Conservation (phyloP, 2,329 filamentous ascomycete genomes). For the Gyromitra esculenta region DNA sequence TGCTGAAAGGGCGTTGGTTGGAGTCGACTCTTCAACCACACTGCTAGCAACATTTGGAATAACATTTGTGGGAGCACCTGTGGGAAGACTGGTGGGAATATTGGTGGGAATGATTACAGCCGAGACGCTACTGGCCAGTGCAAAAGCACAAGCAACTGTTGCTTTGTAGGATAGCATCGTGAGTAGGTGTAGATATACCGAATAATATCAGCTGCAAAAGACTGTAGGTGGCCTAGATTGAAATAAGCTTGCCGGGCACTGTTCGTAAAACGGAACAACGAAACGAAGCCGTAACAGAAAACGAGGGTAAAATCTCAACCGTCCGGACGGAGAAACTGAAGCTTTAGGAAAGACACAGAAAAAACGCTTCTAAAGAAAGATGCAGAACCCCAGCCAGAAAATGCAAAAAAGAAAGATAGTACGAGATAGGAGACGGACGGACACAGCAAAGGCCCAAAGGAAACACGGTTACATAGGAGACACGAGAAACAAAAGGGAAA, state of each 20-base stretch:
- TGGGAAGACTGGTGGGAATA: background rate
- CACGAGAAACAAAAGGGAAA: conserved; percentile 17
- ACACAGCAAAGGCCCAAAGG: conserved; percentile 32
- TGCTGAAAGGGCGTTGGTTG: background rate
- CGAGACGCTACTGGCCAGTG: conserved; percentile 25
- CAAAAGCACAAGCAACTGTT: conserved; percentile 34
- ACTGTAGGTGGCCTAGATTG: background rate
- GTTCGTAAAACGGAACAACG: conserved; percentile 1
- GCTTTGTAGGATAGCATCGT: conserved; percentile 30
- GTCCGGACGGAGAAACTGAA: conserved; percentile 33
- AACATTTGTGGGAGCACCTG: background rate
- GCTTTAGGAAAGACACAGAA: conserved; percentile 7
- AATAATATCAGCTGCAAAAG: conserved; percentile 1
- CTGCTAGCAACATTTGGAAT: background rate
- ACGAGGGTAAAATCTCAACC: conserved; percentile 25
- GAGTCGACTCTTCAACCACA: background rate
- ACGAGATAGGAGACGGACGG: conserved; percentile 22
- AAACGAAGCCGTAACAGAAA: background rate
- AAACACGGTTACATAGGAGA: conserved; percentile 26
- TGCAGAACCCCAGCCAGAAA: background rate
- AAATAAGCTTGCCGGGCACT: background rate
- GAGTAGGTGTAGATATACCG: conserved; percentile 2
- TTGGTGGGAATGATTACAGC: conserved; percentile 11
- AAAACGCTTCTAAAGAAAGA: conserved; percentile 11
- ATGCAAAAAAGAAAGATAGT: conserved; percentile 15